Evolutionary conservation across 2,329 filamentous ascomycete genomes (phyloP), one percentile per base, ranked within the genome.

Genomic region (Penicillium sp.): DNA sequence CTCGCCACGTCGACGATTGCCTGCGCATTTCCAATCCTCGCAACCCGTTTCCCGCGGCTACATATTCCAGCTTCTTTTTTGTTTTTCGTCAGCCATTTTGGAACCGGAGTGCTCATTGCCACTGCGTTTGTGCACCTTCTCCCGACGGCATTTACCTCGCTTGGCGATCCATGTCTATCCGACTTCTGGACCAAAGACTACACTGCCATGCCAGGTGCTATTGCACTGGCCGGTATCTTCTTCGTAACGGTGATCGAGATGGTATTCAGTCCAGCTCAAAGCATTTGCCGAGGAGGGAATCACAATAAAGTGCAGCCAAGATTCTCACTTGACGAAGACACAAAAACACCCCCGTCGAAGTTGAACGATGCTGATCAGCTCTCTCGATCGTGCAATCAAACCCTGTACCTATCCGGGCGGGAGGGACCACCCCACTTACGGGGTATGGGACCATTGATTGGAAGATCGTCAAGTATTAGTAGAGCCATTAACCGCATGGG

Each of bases 101-200:
- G 67, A 15, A 61, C 67, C 2, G 68, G 67, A n/a, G 67, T 70
- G 39, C 70, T 70, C 36, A 48, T 70, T n/a, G 66, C 67, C 6
- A 71, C 67, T 3, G 66, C 65, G 0, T 68, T 68, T 44, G 60
- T 68, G 33, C 72, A 73, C 54, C 59, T 70, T 10, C 60, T 69
- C 4, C 65, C 69, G 30, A 66, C 67, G 3, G 65, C 66, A 1
- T 85, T 85, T 27, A 51, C 47, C 9, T 51, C 53, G 1, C 39
- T 59, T 8, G 70, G 71, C 6, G 41, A 57, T 52, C 80, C 80
- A 29, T 85, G 82, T 53, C 56, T 72, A 14, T 64, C 67, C 1
- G 43, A 52, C 15, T 70, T 71, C 48, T 70, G 69, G 66, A 70
- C 62, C 17, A 52, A 61, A 1, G 59, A 67, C 32, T 72, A 71